phyloP scores from a whole-genome alignment of 495 filamentous ascomycete genomes.

The Oidiodendron maius region DNA sequence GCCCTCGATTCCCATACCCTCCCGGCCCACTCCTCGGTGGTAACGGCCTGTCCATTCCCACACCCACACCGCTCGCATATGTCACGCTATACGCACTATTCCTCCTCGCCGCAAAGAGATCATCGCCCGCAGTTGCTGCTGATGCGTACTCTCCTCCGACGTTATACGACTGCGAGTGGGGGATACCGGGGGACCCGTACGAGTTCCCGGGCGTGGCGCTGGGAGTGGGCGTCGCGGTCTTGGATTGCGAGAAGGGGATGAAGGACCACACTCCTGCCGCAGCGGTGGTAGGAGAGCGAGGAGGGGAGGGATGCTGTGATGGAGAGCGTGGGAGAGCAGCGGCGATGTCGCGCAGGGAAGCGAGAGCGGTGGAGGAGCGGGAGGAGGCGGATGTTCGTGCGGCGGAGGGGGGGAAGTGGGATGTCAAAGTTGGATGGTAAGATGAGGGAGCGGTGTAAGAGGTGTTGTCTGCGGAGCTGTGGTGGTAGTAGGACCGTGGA shows the following conservation, averaged over 20 bases:
- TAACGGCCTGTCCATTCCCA: slow-evolving; percentile 24
- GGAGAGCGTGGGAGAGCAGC: slow-evolving; percentile 14
- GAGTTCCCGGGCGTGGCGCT: slow-evolving; percentile 12
- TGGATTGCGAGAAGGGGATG: slow-evolving; percentile 16
- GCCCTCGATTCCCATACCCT: slow-evolving; percentile 18
- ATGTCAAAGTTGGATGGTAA: slow-evolving; percentile 8
- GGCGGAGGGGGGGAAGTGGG: neutral
- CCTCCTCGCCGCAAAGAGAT: neutral
- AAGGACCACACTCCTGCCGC: slow-evolving; percentile 18
- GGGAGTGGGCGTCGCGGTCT: slow-evolving; percentile 12
- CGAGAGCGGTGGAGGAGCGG: slow-evolving; percentile 14
- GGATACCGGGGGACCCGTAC: too few species aligned
- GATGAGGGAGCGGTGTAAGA: slow-evolving; percentile 16
- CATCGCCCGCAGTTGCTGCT: slow-evolving; percentile 5
- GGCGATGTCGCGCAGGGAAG: slow-evolving; percentile 15
- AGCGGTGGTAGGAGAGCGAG: slow-evolving; percentile 4
- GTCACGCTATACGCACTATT: neutral
- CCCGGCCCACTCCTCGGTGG: slow-evolving; percentile 21
- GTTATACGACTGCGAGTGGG: slow-evolving; percentile 3
- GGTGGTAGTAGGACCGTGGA: slow-evolving; percentile 24
- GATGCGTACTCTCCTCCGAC: slow-evolving; percentile 13
- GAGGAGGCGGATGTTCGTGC: neutral
- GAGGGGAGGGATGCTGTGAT: slow-evolving; percentile 5
- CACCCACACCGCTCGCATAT: slow-evolving; percentile 10
- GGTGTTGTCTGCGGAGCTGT: too few species aligned